Percentiles rank a stretch among this genome's conserved stretches.
These are phyloP conservation scores for Elymus sibiricus DNA, from an alignment of 176 grass and related monocot species.

Conservation along the genomic window DNA sequence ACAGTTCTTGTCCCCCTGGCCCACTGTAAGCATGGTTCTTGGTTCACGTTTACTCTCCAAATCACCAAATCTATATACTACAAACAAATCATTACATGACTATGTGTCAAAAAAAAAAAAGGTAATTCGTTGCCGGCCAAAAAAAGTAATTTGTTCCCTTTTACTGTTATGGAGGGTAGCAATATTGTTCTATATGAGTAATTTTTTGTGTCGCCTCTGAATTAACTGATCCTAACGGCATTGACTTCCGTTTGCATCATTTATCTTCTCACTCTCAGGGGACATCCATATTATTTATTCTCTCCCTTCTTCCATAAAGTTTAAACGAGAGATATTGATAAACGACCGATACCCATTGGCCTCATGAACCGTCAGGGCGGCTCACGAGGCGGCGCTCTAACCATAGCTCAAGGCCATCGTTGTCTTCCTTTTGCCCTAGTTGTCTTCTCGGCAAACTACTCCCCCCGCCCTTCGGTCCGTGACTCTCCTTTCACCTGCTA, in stretches of 20 bases:
- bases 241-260: not conserved
- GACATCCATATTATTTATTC: not conserved
- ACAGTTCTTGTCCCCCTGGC: constrained; percentile 7
- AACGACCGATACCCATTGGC: no score
- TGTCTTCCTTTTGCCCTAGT: no score
- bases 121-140: not conserved
- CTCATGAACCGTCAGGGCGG: no score
- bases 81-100: not conserved
- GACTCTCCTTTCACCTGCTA: no score
- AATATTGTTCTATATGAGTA: not conserved
- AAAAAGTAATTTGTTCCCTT: not conserved
- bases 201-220: not conserved
- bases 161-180: not conserved
- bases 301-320: not conserved
- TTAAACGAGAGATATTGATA: not conserved
- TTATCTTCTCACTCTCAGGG: not conserved
- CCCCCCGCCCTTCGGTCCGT: no score
- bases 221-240: not conserved
- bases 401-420: no score
- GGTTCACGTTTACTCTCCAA: not conserved
- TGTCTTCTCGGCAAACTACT: no score
- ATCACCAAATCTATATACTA: not conserved
- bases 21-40: constrained; percentile 1
- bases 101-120: not conserved
- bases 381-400: no score